Conservation (phyloP, 2,329 filamentous ascomycete genomes). For the Penicillium oxalicum region DNA sequence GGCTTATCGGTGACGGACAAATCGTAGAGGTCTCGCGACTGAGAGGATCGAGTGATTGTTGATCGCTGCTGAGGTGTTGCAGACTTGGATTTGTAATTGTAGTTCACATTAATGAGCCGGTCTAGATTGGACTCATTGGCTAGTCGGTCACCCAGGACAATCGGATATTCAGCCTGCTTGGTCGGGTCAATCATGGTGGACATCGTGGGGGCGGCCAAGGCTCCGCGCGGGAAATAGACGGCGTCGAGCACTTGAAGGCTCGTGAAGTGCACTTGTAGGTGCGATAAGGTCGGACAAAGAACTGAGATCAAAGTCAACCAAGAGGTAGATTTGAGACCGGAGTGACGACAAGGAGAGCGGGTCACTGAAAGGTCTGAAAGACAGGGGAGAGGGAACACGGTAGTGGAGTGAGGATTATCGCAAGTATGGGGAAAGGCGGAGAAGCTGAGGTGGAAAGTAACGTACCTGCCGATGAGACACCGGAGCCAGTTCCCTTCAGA, state of each 20-base stretch:
- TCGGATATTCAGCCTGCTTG: constrained; percentile 43
- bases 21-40: constrained; percentile 34
- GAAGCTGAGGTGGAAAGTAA: constrained; percentile 1
- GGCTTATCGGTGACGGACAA: constrained; percentile 40
- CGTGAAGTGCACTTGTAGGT: not conserved
- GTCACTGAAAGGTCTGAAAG: not conserved
- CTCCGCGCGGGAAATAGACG: constrained; percentile 6
- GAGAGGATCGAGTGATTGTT: constrained; percentile 30
- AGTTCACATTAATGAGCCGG: constrained; percentile 38
- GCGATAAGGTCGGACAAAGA: not conserved
- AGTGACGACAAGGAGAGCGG: not conserved
- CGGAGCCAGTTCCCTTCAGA: not conserved
- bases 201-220: constrained; percentile 31
- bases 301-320: not conserved
- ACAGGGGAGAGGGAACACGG: constrained; percentile 3
- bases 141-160: constrained; percentile 41
- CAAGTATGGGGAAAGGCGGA: constrained; percentile 17
- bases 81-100: constrained; percentile 43
- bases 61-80: constrained; percentile 35
- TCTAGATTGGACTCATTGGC: constrained; percentile 23
- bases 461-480: no score
- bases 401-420: constrained; percentile 4
- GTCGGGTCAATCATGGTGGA: constrained; percentile 39
- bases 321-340: not conserved
- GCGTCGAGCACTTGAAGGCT: constrained; percentile 2